Conservation (phyloP, 176 grass and related monocot species). For the Carex scoparia region DNA sequence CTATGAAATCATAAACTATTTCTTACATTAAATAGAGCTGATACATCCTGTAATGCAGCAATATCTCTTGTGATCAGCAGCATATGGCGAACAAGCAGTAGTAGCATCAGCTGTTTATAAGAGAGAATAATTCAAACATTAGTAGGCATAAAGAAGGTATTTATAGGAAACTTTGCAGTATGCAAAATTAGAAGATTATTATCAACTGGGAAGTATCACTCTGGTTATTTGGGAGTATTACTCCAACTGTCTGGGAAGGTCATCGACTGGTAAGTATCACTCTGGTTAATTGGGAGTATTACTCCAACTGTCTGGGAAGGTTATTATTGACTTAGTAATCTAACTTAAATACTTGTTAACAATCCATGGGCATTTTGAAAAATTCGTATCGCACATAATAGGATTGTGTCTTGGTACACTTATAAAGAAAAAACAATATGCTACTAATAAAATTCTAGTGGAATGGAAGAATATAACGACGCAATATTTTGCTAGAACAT, state of each 20-base stretch:
- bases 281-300: background rate
- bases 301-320: background rate
- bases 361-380: background rate
- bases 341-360: background rate
- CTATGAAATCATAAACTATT: background rate
- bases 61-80: slow-evolving; percentile 65
- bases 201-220: too few species aligned
- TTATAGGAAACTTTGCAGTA: background rate
- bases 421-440: slow-evolving; percentile 41
- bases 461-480: slow-evolving; percentile 43
- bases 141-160: background rate
- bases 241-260: background rate
- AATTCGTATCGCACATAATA: background rate
- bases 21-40: slow-evolving; percentile 78
- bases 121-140: slow-evolving; percentile 1
- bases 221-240: background rate
- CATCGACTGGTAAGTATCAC: too few species aligned
- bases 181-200: background rate
- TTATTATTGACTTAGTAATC: background rate
- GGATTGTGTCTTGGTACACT: slow-evolving; percentile 37
- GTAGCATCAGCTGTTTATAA: slow-evolving; percentile 70
- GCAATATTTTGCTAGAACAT: slow-evolving; percentile 47
- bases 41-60: slow-evolving; percentile 76
- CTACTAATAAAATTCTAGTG: slow-evolving; percentile 53
- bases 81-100: slow-evolving; percentile 77